These are phyloP conservation scores for Chrysosphaeria jannelii DNA, from an alignment of 2,329 filamentous ascomycete genomes.

Conservation along the genomic window DNA sequence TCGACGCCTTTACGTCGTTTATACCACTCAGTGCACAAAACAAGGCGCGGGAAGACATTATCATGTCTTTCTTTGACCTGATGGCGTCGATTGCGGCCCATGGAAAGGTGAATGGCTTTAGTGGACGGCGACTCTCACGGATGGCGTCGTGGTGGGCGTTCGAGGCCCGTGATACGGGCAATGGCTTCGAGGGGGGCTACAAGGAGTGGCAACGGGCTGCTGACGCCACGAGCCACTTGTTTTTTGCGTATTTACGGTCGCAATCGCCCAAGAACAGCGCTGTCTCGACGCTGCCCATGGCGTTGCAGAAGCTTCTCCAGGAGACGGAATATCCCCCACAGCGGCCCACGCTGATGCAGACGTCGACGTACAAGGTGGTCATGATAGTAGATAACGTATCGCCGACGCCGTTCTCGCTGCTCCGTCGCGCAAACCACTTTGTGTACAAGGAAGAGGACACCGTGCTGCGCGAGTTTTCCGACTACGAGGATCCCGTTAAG, in stretches of 20 bases:
- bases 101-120: constrained; percentile 75
- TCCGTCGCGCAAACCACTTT: constrained; percentile 79
- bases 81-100: constrained; percentile 74
- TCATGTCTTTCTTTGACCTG: constrained; percentile 90
- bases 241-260: constrained; percentile 88
- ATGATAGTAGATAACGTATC: constrained; percentile 95
- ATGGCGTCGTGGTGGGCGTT: constrained; percentile 99
- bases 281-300: constrained; percentile 66
- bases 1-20: constrained; percentile 86
- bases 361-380: constrained; percentile 60
- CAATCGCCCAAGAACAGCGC: constrained; percentile 58
- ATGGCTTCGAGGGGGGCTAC: constrained; percentile 86
- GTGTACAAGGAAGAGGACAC: constrained; percentile 74
- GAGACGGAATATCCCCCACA: constrained; percentile 87
- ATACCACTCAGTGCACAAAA: constrained; percentile 84
- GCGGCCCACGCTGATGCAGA: constrained; percentile 43
- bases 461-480: constrained; percentile 59
- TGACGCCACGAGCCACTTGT: constrained; percentile 84
- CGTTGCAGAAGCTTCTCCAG: constrained; percentile 65
- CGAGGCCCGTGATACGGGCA: constrained; percentile 59
- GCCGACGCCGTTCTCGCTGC: constrained; percentile 68
- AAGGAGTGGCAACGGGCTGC: constrained; percentile 71
- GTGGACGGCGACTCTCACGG: constrained; percentile 74
- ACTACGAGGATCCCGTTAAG: constrained; percentile 65
- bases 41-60: constrained; percentile 57